Evolutionary conservation across 768 basidiomycete species (phyloP).

Genomic region (Boletus tomentosulus): DNA sequence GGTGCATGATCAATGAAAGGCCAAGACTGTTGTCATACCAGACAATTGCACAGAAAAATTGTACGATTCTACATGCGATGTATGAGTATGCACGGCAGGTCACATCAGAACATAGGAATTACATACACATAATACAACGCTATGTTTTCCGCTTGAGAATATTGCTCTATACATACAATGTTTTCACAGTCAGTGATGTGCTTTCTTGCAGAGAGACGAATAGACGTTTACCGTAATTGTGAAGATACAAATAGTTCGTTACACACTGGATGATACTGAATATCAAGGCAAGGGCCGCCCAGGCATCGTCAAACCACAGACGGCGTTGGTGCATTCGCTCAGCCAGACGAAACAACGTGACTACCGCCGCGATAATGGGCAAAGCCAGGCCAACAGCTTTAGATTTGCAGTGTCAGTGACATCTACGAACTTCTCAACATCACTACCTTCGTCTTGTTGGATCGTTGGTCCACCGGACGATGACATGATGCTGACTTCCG

Average conservation of each 20-base stretch:
- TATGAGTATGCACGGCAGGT: not conserved
- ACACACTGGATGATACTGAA: not conserved
- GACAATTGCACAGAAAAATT: not conserved
- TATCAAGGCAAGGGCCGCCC: not conserved
- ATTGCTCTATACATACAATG: not conserved
- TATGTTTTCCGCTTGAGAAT: not conserved
- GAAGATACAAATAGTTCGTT: not conserved
- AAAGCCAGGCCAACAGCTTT: not conserved
- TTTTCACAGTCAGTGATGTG: not conserved
- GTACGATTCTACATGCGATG: not conserved
- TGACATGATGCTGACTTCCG: not conserved
- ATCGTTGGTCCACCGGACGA: not conserved
- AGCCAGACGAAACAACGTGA: not conserved
- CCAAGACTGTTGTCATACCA: not conserved
- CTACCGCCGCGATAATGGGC: not conserved
- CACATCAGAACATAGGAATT: not conserved
- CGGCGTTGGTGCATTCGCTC: constrained; percentile 1
- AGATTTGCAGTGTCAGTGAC: not conserved
- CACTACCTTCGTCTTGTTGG: not conserved
- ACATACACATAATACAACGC: constrained; percentile 1
- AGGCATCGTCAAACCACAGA: constrained; percentile 3
- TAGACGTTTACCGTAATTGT: not conserved
- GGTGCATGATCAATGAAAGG: no score
- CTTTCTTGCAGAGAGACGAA: not conserved
- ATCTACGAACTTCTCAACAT: not conserved